These are phyloP conservation scores for Phytopythium chamaehyphon DNA, from an alignment of 352 stramenopile species.

Conservation along the genomic window DNA sequence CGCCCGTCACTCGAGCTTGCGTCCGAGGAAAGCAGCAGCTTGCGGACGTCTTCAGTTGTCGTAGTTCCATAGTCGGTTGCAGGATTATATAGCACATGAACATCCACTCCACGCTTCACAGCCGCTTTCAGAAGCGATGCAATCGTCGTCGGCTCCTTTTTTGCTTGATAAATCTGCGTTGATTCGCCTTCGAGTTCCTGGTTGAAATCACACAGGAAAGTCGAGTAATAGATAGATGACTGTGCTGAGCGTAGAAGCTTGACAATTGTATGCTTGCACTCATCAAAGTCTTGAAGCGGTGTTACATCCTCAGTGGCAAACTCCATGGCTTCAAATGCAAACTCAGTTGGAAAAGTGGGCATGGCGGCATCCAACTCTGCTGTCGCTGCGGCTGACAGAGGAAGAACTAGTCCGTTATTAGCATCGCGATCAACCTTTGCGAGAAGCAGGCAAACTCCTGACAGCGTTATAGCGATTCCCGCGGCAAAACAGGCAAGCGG, in stretches of 20 bases:
- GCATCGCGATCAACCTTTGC: slow-evolving; percentile 43
- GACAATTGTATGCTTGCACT: slow-evolving; percentile 61
- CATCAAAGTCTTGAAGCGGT: slow-evolving; percentile 53
- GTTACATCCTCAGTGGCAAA: slow-evolving; percentile 40
- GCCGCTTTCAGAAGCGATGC: slow-evolving; percentile 53
- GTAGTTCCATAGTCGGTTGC: slow-evolving; percentile 70
- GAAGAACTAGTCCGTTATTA: slow-evolving; percentile 1
- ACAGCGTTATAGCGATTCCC: slow-evolving; percentile 55
- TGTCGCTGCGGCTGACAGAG: slow-evolving; percentile 7
- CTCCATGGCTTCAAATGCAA: slow-evolving; percentile 60
- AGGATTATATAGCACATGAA: slow-evolving; percentile 74
- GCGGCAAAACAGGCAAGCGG: slow-evolving; percentile 44
- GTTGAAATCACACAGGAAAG: slow-evolving; percentile 75
- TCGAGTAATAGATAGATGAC: slow-evolving; percentile 74
- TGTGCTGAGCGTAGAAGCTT: slow-evolving; percentile 44
- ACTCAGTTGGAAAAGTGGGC: slow-evolving; percentile 28
- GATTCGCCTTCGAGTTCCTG: slow-evolving; percentile 27
- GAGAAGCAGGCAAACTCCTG: slow-evolving; percentile 55
- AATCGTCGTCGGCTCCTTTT: slow-evolving; percentile 44
- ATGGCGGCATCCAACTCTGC: background rate
- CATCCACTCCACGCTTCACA: slow-evolving; percentile 52
- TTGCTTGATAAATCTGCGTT: slow-evolving; percentile 3
- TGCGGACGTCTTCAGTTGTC: slow-evolving; percentile 40
- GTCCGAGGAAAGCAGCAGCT: slow-evolving; percentile 26
- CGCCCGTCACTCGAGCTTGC: slow-evolving; percentile 6